Percentiles rank a stretch among this genome's conserved stretches.
These are phyloP conservation scores for Articulospora tetracladia DNA, from an alignment of 495 filamentous ascomycete genomes.

Conservation along the genomic window DNA sequence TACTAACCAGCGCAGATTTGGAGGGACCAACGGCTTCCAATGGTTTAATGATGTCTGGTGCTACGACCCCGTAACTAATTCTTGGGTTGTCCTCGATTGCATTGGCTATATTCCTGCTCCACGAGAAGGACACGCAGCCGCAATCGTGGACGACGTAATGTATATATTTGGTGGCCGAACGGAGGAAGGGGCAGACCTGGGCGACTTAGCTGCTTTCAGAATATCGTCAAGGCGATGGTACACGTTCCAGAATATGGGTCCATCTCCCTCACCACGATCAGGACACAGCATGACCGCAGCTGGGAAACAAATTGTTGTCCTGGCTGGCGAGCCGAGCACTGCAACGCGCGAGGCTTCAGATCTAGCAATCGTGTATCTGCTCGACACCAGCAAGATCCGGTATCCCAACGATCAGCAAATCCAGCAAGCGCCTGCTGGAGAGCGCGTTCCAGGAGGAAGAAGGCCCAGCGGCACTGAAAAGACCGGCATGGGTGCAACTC, in stretches of 20 bases:
- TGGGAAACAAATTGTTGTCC: slow-evolving; percentile 84
- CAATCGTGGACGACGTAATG: slow-evolving; percentile 95
- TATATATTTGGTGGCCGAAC: slow-evolving; percentile 98
- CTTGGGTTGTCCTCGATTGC: slow-evolving; percentile 86
- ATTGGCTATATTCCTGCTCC: slow-evolving; percentile 94
- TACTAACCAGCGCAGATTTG: slow-evolving; percentile 59
- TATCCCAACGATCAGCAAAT: slow-evolving; percentile 79
- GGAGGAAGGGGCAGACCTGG: slow-evolving; percentile 85
- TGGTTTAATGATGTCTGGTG: slow-evolving; percentile 99
- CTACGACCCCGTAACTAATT: slow-evolving; percentile 78
- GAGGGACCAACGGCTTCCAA: slow-evolving; percentile 86
- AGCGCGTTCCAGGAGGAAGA: slow-evolving; percentile 31
- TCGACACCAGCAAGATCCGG: slow-evolving; percentile 93
- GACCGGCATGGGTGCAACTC: slow-evolving; percentile 21
- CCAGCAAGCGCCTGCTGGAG: slow-evolving; percentile 33
- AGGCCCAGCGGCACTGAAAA: slow-evolving; percentile 37
- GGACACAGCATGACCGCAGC: slow-evolving; percentile 97
- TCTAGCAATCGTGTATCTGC: slow-evolving; percentile 81
- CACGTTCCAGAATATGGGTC: slow-evolving; percentile 99
- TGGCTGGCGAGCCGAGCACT: slow-evolving; percentile 92
- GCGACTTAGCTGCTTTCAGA: slow-evolving; percentile 92
- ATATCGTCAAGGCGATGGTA: slow-evolving; percentile 94
- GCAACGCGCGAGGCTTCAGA: slow-evolving; percentile 75
- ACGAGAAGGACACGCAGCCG: slow-evolving; percentile 91
- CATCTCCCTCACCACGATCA: slow-evolving; percentile 86